These are phyloP conservation scores for Blastobotrys terrestris DNA, from an alignment of 805 yeast species.

Conservation along the genomic window DNA sequence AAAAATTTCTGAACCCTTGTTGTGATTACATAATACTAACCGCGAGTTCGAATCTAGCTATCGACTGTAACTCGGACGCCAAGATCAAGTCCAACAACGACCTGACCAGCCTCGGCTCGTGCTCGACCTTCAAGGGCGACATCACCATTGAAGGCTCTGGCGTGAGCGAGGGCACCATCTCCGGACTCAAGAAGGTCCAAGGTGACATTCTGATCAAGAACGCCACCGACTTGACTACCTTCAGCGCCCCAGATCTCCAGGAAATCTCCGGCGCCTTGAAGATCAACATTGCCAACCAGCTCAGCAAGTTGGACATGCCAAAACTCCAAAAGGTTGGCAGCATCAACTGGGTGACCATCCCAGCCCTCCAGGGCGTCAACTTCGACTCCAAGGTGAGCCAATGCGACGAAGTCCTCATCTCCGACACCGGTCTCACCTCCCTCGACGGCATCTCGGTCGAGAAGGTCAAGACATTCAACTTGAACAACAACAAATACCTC, in stretches of 20 bases:
- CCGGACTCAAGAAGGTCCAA: slow-evolving; percentile 67
- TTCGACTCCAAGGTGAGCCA: slow-evolving; percentile 65
- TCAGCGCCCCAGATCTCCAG: slow-evolving; percentile 75
- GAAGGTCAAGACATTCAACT: slow-evolving; percentile 39
- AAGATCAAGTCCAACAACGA: slow-evolving; percentile 73
- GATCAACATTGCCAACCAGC: slow-evolving; percentile 57
- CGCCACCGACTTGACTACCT: slow-evolving; percentile 53
- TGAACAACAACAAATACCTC: slow-evolving; percentile 87
- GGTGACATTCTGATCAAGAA: slow-evolving; percentile 69
- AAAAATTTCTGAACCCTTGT: background rate
- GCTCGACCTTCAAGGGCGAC: slow-evolving; percentile 78
- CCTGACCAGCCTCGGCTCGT: slow-evolving; percentile 63
- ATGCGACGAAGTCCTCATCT: slow-evolving; percentile 56
- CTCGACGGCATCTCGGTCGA: slow-evolving; percentile 35
- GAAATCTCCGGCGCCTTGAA: slow-evolving; percentile 66
- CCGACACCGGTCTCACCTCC: slow-evolving; percentile 37
- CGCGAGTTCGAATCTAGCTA: background rate
- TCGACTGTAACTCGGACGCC: slow-evolving; percentile 38
- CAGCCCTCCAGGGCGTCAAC: slow-evolving; percentile 67
- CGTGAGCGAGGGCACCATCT: slow-evolving; percentile 48
- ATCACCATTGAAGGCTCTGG: slow-evolving; percentile 56
- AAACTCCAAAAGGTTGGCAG: slow-evolving; percentile 75
- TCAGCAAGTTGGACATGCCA: slow-evolving; percentile 68
- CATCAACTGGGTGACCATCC: slow-evolving; percentile 74
- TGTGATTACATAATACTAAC: background rate